Evolutionary conservation across 768 basidiomycete genomes (phyloP).

Genomic region (Cystofilobasidium macerans): DNA sequence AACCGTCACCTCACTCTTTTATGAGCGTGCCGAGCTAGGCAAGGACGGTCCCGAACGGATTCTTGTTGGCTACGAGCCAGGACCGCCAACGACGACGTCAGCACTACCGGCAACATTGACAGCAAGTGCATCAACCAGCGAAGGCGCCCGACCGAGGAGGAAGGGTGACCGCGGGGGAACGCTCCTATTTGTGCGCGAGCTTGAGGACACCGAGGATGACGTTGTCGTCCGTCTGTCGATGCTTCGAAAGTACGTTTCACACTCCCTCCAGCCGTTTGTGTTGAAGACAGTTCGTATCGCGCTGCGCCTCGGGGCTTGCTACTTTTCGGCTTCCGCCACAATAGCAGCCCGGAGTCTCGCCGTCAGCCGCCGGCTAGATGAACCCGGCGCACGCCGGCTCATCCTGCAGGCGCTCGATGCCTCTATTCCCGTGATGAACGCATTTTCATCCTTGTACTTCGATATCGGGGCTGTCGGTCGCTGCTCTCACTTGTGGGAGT

Average conservation of each 20-base stretch:
- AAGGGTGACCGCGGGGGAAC: constrained; percentile 13
- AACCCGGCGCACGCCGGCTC: too few relatives aligned
- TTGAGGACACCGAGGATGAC: constrained; percentile 60
- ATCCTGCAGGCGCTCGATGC: background rate
- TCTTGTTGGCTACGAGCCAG: constrained; percentile 34
- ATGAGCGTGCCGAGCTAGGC: constrained; percentile 36
- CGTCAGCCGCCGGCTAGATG: too few relatives aligned
- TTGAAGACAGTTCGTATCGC: background rate
- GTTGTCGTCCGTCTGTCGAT: constrained; percentile 64
- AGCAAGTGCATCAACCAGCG: too few relatives aligned
- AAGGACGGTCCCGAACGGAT: constrained; percentile 35
- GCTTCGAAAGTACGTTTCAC: constrained; percentile 50
- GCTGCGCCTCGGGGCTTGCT: too few relatives aligned
- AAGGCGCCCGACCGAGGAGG: constrained; percentile 14
- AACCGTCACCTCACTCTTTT: constrained; percentile 37
- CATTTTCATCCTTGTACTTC: constrained; percentile 26
- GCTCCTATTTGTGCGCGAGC: constrained; percentile 60
- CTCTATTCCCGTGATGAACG: background rate
- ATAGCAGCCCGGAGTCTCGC: too few relatives aligned
- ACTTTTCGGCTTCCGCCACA: too few relatives aligned
- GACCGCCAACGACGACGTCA: too few relatives aligned
- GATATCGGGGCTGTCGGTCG: constrained; percentile 8
- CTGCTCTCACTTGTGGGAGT: too few relatives aligned
- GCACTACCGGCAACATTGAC: too few relatives aligned
- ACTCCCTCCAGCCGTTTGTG: background rate